Percentiles rank a stretch among this genome's conserved stretches.
Conservation (phyloP, 2,329 filamentous ascomycete species). For the Mycosphaerelloides madeirae region DNA sequence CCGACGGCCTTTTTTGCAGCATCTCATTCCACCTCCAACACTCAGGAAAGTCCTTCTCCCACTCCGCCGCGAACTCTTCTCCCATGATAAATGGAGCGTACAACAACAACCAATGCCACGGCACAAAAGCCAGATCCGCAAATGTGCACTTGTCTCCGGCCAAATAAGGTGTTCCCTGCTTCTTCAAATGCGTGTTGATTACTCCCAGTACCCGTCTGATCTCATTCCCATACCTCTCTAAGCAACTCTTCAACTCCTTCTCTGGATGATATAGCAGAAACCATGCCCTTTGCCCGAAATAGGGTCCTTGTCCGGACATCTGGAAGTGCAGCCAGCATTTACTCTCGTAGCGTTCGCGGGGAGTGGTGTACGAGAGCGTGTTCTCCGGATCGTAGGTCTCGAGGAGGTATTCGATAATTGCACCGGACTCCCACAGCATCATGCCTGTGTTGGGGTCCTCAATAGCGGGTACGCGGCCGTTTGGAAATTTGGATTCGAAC, state of each 20-base stretch:
- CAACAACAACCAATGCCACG: constrained; percentile 33
- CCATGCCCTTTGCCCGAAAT: constrained; percentile 43
- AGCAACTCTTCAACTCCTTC: constrained; percentile 35
- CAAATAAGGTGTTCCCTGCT: constrained; percentile 33
- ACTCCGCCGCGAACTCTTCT: constrained; percentile 24
- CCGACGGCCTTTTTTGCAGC: constrained; percentile 24
- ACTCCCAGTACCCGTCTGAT: constrained; percentile 42
- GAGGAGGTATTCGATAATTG: constrained; percentile 26
- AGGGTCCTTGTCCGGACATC: constrained; percentile 33
- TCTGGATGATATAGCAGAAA: constrained; percentile 41
- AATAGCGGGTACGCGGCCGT: constrained; percentile 43
- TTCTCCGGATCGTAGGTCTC: constrained; percentile 29
- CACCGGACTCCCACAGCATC: constrained; percentile 35
- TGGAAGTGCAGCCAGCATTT: constrained; percentile 33
- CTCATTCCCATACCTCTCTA: constrained; percentile 43
- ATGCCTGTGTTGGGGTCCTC: constrained; percentile 44
- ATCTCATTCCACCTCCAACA: constrained; percentile 28
- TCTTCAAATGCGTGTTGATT: constrained; percentile 37
- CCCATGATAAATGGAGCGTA: constrained; percentile 25
- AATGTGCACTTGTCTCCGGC: constrained; percentile 41
- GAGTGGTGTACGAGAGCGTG: constrained; percentile 21
- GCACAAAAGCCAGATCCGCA: constrained; percentile 39
- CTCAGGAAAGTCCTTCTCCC: constrained; percentile 25
- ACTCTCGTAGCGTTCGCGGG: constrained; percentile 19
- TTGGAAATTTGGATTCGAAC: constrained; percentile 40